Evolutionary conservation across 768 basidiomycete species (phyloP).

Genomic region (Mycena albidolilacea): DNA sequence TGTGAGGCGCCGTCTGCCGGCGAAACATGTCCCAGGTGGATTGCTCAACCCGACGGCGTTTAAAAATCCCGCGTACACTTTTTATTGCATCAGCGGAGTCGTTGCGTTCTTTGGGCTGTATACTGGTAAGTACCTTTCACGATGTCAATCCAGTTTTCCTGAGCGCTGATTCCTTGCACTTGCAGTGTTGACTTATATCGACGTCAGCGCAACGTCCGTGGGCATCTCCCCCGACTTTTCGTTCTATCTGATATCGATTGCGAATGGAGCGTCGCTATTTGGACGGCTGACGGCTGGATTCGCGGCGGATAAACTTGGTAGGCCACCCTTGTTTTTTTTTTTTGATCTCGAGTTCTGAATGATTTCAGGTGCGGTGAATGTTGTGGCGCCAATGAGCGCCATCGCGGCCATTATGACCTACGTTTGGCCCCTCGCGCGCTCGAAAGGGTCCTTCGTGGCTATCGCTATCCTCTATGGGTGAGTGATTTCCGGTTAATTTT

Average conservation of each 20-base stretch:
- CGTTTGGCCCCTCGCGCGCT: slow-evolving; percentile 77
- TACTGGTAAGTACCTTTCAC: slow-evolving; percentile 58
- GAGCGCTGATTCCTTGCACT: slow-evolving; percentile 40
- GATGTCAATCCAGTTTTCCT: neutral
- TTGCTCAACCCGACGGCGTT: slow-evolving; percentile 63
- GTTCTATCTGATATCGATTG: slow-evolving; percentile 78
- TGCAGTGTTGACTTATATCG: slow-evolving; percentile 78
- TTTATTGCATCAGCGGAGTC: slow-evolving; percentile 72
- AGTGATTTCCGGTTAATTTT: slow-evolving; percentile 38
- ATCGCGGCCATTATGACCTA: slow-evolving; percentile 73
- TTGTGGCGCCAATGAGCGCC: slow-evolving; percentile 75
- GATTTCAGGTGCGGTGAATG: slow-evolving; percentile 71
- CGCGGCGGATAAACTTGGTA: slow-evolving; percentile 70
- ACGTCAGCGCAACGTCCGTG: slow-evolving; percentile 65
- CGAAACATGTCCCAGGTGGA: slow-evolving; percentile 65
- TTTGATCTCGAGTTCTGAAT: neutral
- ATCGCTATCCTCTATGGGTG: slow-evolving; percentile 78
- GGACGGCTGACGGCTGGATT: slow-evolving; percentile 73
- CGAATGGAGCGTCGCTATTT: slow-evolving; percentile 75
- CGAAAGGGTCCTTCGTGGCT: slow-evolving; percentile 61
- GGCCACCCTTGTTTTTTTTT: slow-evolving; percentile 27
- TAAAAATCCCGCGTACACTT: slow-evolving; percentile 61
- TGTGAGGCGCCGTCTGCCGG: slow-evolving; percentile 65
- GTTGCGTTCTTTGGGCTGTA: slow-evolving; percentile 78
- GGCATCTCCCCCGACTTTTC: slow-evolving; percentile 68